Conservation (phyloP, 495 filamentous ascomycete genomes). For the Friedmanniomyces simplex region DNA sequence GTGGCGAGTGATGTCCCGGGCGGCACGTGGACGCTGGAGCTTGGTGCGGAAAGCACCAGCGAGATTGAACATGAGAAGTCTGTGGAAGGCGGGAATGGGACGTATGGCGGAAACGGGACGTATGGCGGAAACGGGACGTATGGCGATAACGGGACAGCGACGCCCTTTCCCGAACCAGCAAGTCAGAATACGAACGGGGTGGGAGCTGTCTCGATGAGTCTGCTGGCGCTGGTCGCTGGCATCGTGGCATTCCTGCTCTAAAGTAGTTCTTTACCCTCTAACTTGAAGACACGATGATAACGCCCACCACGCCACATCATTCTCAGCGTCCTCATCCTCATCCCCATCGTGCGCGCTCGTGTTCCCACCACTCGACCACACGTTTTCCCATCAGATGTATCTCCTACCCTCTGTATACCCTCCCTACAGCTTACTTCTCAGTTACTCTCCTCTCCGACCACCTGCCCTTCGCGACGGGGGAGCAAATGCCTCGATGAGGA, state of each 20-base stretch:
- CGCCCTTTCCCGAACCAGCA: neutral
- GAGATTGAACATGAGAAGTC: too few species aligned
- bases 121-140: too few species aligned
- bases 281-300: too few species aligned
- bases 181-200: neutral
- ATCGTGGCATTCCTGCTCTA: neutral
- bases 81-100: neutral
- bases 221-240: neutral
- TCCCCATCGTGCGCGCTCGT: too few species aligned
- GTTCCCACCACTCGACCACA: too few species aligned
- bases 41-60: neutral
- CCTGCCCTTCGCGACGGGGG: neutral
- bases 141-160: neutral
- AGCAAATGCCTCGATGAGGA: conserved; percentile 15
- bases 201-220: neutral
- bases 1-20: conserved; percentile 1
- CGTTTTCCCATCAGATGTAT: too few species aligned
- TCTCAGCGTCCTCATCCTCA: too few species aligned
- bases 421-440: too few species aligned
- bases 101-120: too few species aligned
- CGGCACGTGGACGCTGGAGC: conserved; percentile 5
- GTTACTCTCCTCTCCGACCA: conserved; percentile 17
- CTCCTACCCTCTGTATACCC: too few species aligned
- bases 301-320: too few species aligned
- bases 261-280: too few species aligned